phyloP scores from a whole-genome alignment of 2,329 filamentous ascomycete species.

The Gaeumannomyces tritici region DNA sequence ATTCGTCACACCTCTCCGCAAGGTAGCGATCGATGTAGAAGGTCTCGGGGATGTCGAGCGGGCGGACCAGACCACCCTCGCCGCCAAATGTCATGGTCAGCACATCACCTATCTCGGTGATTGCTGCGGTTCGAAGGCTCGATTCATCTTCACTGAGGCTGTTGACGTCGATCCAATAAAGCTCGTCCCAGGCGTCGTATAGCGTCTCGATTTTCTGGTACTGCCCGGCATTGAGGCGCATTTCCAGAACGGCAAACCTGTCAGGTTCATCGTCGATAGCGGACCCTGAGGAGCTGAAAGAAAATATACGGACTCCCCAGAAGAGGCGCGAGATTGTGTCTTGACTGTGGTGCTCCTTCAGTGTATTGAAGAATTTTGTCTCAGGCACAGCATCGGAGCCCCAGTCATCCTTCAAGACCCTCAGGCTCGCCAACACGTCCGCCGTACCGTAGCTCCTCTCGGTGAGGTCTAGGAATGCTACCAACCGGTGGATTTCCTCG shows the following conservation, averaged over 20 bases:
- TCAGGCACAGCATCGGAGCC: not conserved
- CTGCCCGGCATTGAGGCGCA: conserved; percentile 62
- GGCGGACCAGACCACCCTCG: conserved; percentile 3
- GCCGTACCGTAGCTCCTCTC: conserved; percentile 50
- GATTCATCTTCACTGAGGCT: not conserved
- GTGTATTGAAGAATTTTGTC: not conserved
- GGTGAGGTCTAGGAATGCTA: conserved; percentile 53
- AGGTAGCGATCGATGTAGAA: conserved; percentile 16
- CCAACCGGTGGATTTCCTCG: conserved; percentile 50
- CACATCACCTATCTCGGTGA: conserved; percentile 6
- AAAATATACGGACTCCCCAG: conserved; percentile 4
- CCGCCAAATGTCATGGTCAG: conserved; percentile 12
- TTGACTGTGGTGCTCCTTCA: not conserved
- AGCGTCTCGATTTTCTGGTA: conserved; percentile 61
- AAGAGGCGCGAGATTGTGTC: not conserved
- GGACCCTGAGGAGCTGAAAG: not conserved
- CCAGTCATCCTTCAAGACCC: not conserved
- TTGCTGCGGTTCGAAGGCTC: conserved; percentile 6
- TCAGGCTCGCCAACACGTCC: conserved; percentile 31
- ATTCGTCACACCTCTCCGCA: conserved; percentile 9
- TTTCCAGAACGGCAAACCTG: conserved; percentile 13
- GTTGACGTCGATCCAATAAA: conserved; percentile 15
- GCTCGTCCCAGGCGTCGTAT: conserved; percentile 24
- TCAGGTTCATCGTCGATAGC: not conserved
- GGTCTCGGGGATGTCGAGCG: conserved; percentile 14